A percentile compares a stretch with the other conserved stretches of the same genome.
Conservation (phyloP, 1,139 yeast species). For the Chernovozyma sophiae-reginae region DNA sequence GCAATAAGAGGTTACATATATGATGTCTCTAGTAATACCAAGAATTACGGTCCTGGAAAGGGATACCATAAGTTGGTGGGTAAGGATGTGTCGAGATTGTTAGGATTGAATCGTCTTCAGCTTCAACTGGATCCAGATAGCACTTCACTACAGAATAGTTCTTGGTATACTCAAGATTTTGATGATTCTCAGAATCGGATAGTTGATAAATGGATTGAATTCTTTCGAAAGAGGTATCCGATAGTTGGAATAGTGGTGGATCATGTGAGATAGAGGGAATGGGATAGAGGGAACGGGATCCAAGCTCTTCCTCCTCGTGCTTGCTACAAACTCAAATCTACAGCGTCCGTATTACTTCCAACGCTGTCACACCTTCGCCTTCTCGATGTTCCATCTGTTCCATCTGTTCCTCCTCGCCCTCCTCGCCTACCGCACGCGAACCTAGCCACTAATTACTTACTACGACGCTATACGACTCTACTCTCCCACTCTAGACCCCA, state of each 20-base stretch:
- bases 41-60: slow-evolving; percentile 72
- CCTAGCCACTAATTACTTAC: too few relatives aligned
- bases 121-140: slow-evolving; percentile 44
- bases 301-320: too few relatives aligned
- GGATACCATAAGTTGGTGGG: slow-evolving; percentile 73
- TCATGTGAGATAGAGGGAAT: slow-evolving; percentile 12
- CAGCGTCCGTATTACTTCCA: too few relatives aligned
- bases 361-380: too few relatives aligned
- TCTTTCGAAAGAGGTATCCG: slow-evolving; percentile 48
- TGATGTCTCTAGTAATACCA: slow-evolving; percentile 65
- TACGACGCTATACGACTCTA: too few relatives aligned
- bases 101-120: slow-evolving; percentile 45
- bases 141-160: slow-evolving; percentile 16
- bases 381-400: too few relatives aligned
- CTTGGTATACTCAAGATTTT: slow-evolving; percentile 48
- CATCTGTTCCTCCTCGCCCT: too few relatives aligned
- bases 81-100: slow-evolving; percentile 69
- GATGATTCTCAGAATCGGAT: slow-evolving; percentile 46
- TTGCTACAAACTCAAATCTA: too few relatives aligned
- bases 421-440: too few relatives aligned
- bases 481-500: too few relatives aligned
- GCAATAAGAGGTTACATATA: slow-evolving; percentile 73
- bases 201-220: slow-evolving; percentile 56
- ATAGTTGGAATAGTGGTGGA: slow-evolving; percentile 37
- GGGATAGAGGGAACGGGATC: too few relatives aligned